Conservation (phyloP, 768 basidiomycete genomes). For the Tulasnella sp. region DNA sequence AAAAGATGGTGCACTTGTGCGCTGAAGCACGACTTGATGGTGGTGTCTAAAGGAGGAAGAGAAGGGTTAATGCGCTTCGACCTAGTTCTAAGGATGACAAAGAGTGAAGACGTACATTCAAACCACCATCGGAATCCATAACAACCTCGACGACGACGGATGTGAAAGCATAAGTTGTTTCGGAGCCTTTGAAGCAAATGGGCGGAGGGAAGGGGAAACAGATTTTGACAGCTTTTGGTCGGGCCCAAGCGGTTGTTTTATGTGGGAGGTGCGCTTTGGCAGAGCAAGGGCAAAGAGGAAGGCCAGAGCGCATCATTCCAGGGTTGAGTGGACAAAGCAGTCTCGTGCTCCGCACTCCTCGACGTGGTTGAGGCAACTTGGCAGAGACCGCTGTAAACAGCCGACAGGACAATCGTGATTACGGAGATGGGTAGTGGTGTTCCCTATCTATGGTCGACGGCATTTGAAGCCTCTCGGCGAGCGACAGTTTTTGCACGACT, state of each 20-base stretch:
- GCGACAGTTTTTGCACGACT: too few species aligned
- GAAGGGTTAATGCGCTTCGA: not conserved
- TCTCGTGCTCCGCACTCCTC: not conserved
- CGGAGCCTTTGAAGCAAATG: not conserved
- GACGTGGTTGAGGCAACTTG: too few species aligned
- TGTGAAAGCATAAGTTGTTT: too few species aligned
- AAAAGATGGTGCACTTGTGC: not conserved
- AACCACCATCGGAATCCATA: not conserved
- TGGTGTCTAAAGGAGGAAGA: not conserved
- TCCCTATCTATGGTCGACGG: too few species aligned
- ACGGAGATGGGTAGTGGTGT: too few species aligned
- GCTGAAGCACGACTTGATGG: not conserved
- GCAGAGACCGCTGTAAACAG: too few species aligned
- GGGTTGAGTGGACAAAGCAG: not conserved
- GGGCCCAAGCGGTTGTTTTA: not conserved
- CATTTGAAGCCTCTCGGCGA: too few species aligned
- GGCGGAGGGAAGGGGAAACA: not conserved
- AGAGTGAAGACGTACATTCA: not conserved
- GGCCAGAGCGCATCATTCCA: not conserved
- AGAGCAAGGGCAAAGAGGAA: not conserved
- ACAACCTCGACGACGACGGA: not conserved
- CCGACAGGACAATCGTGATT: too few species aligned
- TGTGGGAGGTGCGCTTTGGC: not conserved
- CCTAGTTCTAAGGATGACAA: not conserved
- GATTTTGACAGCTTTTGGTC: too few species aligned